phyloP scores from a whole-genome alignment of 176 grass and related monocot genomes.

The Carex cristatella region DNA sequence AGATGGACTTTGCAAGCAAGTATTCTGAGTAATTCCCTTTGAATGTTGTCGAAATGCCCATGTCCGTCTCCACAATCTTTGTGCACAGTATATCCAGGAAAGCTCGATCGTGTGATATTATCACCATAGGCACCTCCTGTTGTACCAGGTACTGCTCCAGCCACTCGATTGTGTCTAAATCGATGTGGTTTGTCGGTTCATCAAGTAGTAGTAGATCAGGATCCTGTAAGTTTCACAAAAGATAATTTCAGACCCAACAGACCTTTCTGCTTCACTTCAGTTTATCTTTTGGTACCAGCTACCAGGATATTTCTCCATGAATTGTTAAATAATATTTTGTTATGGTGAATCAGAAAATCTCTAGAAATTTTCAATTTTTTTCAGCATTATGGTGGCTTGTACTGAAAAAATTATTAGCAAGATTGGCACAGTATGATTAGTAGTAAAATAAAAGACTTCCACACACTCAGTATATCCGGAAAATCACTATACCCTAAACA shows the following conservation, averaged over 20 bases:
- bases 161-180: conserved; percentile 96
- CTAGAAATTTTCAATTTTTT: no score
- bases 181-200: conserved; percentile 94
- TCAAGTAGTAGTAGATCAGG: conserved; percentile 94
- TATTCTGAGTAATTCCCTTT: conserved; percentile 91
- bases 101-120: conserved; percentile 95
- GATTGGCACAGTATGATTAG: no score
- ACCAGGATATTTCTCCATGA: not conserved
- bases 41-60: conserved; percentile 86
- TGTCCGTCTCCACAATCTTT: conserved; percentile 89
- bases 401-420: no score
- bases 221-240: conserved; percentile 50
- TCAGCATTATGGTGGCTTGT: no score
- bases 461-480: no score
- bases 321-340: not conserved
- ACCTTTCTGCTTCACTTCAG: not conserved
- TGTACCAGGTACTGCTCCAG: conserved; percentile 75
- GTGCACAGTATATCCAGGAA: conserved; percentile 92
- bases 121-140: conserved; percentile 93
- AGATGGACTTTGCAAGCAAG: conserved; percentile 65
- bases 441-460: no score
- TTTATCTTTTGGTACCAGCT: not conserved
- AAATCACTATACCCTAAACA: no score
- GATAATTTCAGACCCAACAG: not conserved
- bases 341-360: not conserved